Conservation (phyloP, 257 asterid genomes). For the Pogostemon cablin region DNA sequence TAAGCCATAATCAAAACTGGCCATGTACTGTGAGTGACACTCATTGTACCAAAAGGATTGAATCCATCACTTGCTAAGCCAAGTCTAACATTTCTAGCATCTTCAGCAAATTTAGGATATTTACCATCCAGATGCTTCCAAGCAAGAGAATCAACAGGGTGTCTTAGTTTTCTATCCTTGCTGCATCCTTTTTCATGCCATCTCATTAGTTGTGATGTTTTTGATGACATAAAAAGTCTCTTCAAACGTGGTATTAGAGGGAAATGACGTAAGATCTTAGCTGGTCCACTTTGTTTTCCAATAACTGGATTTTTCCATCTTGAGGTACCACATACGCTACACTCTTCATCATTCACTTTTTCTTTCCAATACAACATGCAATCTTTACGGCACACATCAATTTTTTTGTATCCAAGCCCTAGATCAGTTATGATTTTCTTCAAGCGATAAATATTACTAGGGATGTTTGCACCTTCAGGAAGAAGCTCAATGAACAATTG, state of each 20-base stretch:
- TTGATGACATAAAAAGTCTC: too few relatives aligned
- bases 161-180: too few relatives aligned
- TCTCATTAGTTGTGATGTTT: too few relatives aligned
- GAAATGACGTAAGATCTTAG: not conserved
- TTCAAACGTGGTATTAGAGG: not conserved
- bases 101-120: too few relatives aligned
- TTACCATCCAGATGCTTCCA: too few relatives aligned
- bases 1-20: too few relatives aligned
- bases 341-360: not conserved
- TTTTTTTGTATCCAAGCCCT: not conserved
- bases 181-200: too few relatives aligned
- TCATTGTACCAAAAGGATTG: too few relatives aligned
- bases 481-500: not conserved
- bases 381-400: not conserved
- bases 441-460: not conserved
- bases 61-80: too few relatives aligned
- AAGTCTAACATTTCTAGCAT: too few relatives aligned
- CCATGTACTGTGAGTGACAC: too few relatives aligned
- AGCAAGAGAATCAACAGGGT: too few relatives aligned
- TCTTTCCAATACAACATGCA: not conserved
- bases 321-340: not conserved
- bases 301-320: not conserved
- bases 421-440: not conserved
- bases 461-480: not conserved
- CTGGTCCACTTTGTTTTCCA: not conserved